Base-by-base conservation (phyloP, 495 filamentous ascomycete species). In the Pseudotulostoma volvatum region DNA sequence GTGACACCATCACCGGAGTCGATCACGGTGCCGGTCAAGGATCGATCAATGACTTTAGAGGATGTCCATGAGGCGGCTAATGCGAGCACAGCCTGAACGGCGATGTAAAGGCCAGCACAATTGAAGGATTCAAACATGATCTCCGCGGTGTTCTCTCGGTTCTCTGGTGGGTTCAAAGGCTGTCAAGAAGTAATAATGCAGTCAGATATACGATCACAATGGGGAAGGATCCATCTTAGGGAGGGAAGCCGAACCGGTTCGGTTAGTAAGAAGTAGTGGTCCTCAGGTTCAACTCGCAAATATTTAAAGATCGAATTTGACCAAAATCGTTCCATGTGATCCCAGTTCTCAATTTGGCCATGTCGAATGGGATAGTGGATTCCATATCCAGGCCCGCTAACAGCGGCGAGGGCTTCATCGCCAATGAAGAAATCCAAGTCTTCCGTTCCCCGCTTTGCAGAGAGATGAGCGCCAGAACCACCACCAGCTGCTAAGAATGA, bases 91-190 rank as follows among this genome's bases (percentile, higher is more conserved):
- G 90, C 90, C 63, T 97, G 90, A 7, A 97, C 90, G 31, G 92
- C 90, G 50, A 97, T 97, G 62, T 97, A 97, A 30, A 97, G 79
- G 59, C 90, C 90, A 40, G 90, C 87, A 62, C 90, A 96, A 59
- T 97, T 97, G 68, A 96, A 97, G 13, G 88, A 93, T 54, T 97
- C 90, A 64, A 97, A 97, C 80, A 97, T 94, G 61, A 97, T 96
- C 57, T 97, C 90, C 57, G 90, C 90, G 15, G 90, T 96, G 58
- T 95, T 95, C 58, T 97, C 90, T 46, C 90, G 86, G 60, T 95
- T 95, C 66, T 97, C 90, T 14, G 90, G 90, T 18, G 90, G 90
- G 61, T 97, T 96, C 42, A 96, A 71, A 41, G 90, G 92, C 84
- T 95, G n/a, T n/a, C n/a, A n/a, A 48, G 25, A 33, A 37, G 32